Evolutionary conservation across 2,329 filamentous ascomycete species (phyloP), one percentile per base, ranked within the genome.

Genomic region (Rutstroemia sydowiana): DNA sequence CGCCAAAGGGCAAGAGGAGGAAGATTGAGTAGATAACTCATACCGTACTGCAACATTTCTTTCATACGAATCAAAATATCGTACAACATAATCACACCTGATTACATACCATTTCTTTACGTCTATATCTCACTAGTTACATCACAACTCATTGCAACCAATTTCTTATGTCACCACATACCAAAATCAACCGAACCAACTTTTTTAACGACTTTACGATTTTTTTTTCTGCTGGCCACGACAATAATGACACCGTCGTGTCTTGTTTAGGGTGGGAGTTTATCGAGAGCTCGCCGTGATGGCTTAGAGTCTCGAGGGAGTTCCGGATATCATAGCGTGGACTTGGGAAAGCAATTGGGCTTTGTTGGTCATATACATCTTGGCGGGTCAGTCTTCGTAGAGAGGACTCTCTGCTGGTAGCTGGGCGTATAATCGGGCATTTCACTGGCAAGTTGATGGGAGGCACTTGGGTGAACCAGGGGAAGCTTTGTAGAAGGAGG

Each of bases 1-100:
- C 91, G 34, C 92, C 90, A 7, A 91, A 91, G 69, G 91, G 91
- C 58, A 97, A 96, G 78, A 82, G 90, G 72, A 85, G 91, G 73
- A 95, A 88, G 75, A 70, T 82, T 54, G 76, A 79, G 61, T 75
- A 71, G 47, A 53, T 13, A n/a, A 21, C 14, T 30, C 34, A 48
- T 51, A 31, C 26, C 18, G 41, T 20, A 46, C 44, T 32, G 36
- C 28, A 48, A 26, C 28, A 45, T 39, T 34, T 36, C 21, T 16
- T 14, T n/a, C 16, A 39, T 28, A 30, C 30, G 37, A 28, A 14
- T 16, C 36, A 20, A 48, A 28, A 48, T n/a, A n/a, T n/a, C n/a
- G n/a, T n/a, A 16, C 37, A 5, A 18, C 13, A 13, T 11, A 41
- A 20, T 32, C 37, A 45, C 45, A 31, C 46, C 34, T 5, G 28